Evolutionary conservation across 345 rosid genomes (phyloP), one percentile per base, ranked within the genome.

Genomic region (Camelina neglecta): DNA sequence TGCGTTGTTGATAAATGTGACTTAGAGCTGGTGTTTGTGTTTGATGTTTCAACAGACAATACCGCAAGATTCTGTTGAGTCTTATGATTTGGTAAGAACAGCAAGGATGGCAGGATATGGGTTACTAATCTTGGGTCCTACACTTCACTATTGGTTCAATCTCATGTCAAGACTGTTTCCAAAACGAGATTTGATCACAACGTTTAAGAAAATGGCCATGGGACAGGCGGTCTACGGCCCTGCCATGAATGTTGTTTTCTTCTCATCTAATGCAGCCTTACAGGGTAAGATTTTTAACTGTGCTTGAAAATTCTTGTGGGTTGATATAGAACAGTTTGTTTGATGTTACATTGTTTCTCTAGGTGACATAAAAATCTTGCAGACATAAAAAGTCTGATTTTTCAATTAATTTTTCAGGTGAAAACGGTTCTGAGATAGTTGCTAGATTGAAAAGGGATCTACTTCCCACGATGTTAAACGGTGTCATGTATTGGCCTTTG

Each of bases 81-180:
- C 92, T 71, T 93, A 87, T 80, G 98, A 96, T 62, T 75, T 88
- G 36, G 77, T 69, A 81, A 88, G 99, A 85, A 89, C 93, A 55
- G 79, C 69, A 11, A 87, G 99, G 35, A 89, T 91, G 99, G 96
- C 87, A 44, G 96, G 90, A 56, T 93, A 91, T 77, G 99, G 96
- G 50, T 20, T 88, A 80, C 8, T 88, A 64, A 48, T 96, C 24
- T 71, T 93, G 16, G 98, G 99, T 78, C 98, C 98, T 24, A 75
- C 94, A 0, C 83, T 96, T 75, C 96, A 93, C 71, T 84, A 83
- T 67, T 91, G 96, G 98, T 92, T 93, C 85, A 91, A 86, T 71
- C 79, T 89, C 58, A 72, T 96, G 85, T 91, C 97, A 18, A 87
- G 77, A 54, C 72, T 73, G 57, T 86, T 93, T 65, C 98, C 99